Percentiles rank a stretch among this genome's conserved stretches.
These are phyloP conservation scores for Prunus dulcis DNA, from an alignment of 306 rosid genomes.

Conservation along the genomic window DNA sequence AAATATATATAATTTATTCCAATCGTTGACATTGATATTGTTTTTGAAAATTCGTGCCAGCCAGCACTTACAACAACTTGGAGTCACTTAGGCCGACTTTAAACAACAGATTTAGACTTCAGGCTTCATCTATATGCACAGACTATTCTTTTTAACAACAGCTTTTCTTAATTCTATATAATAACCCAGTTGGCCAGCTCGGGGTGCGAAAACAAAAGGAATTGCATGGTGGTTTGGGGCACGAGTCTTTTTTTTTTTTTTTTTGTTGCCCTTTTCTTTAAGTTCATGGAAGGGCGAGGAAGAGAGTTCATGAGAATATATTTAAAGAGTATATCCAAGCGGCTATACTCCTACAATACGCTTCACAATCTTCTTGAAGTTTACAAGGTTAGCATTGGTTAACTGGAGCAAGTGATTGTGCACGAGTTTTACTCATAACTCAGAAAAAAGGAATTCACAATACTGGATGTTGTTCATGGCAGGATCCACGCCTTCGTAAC, in stretches of 20 bases:
- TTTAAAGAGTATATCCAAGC: too few species aligned
- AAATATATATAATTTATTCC: too few species aligned
- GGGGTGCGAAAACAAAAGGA: too few species aligned
- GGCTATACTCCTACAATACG: background rate
- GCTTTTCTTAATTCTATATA: background rate
- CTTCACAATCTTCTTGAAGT: too few species aligned
- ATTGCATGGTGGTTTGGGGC: background rate
- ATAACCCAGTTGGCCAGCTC: background rate
- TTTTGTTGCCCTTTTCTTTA: too few species aligned
- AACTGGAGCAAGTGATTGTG: background rate
- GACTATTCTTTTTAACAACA: background rate
- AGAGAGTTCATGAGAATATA: background rate
- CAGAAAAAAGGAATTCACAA: background rate
- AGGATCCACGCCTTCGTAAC: slow-evolving; percentile 88
- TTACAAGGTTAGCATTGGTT: too few species aligned
- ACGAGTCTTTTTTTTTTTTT: too few species aligned
- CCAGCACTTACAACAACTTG: slow-evolving; percentile 25
- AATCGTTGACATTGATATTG: slow-evolving; percentile 9
- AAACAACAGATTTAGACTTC: too few species aligned
- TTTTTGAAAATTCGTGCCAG: slow-evolving; percentile 13
- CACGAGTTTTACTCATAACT: background rate
- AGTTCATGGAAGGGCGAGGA: background rate
- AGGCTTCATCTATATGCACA: too few species aligned
- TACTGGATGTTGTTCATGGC: slow-evolving; percentile 9
- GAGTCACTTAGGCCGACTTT: slow-evolving; percentile 7